Evolutionary conservation across 371 early-diverging fungal species (phyloP).

Genomic region (Lichtheimia ramosa): DNA sequence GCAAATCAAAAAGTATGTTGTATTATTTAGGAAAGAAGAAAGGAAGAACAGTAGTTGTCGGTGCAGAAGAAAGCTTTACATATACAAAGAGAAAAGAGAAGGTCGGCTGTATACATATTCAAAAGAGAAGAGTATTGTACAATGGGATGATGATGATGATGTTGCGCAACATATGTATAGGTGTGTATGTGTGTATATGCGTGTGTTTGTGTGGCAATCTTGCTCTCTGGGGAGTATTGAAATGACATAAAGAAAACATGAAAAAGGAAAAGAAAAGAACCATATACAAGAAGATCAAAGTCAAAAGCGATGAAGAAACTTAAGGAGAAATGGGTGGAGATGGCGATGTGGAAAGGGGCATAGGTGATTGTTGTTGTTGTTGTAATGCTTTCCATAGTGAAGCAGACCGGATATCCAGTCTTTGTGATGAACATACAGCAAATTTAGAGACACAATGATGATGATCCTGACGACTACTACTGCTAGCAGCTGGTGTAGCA

Average conservation of each 20-base stretch:
- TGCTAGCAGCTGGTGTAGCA: too few species aligned
- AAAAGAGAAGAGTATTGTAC: neutral
- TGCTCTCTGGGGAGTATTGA: too few species aligned
- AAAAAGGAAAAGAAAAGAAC: neutral
- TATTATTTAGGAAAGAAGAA: neutral
- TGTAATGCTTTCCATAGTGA: too few species aligned
- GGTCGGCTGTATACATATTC: neutral
- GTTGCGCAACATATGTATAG: too few species aligned
- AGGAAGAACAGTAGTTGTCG: constrained; percentile 5
- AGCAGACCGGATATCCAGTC: too few species aligned
- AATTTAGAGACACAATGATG: too few species aligned
- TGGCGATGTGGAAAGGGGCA: neutral
- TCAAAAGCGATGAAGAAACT: neutral
- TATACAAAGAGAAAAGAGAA: neutral
- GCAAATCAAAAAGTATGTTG: constrained; percentile 14
- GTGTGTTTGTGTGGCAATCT: too few species aligned
- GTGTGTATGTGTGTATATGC: too few species aligned
- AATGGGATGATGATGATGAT: too few species aligned
- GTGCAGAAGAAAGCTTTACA: constrained; percentile 2
- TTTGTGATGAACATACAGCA: too few species aligned
- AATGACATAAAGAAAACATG: neutral
- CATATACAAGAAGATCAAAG: neutral
- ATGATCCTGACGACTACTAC: too few species aligned
- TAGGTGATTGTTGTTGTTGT: too few species aligned
- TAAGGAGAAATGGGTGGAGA: constrained; percentile 3